Evolutionary conservation across 106 monocot species (phyloP).

Genomic region (Phalaenopsis equestris): DNA sequence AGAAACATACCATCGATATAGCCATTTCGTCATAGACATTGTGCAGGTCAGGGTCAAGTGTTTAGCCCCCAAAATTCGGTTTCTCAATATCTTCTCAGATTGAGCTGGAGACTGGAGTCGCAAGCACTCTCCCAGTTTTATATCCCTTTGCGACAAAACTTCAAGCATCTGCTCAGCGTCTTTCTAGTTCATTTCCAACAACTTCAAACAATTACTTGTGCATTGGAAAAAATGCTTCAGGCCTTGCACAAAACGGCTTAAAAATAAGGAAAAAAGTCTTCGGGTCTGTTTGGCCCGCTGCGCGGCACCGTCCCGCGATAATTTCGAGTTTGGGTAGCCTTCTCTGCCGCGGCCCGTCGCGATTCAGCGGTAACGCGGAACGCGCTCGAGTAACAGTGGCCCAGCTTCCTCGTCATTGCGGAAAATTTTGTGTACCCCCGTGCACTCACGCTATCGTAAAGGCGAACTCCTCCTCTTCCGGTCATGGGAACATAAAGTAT

Average conservation of each 20-base stretch:
- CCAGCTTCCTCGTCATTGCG: too few relatives aligned
- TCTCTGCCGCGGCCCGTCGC: too few relatives aligned
- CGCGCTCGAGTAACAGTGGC: too few relatives aligned
- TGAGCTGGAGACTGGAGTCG: slow-evolving; percentile 21
- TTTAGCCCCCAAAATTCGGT: slow-evolving; percentile 14
- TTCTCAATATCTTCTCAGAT: slow-evolving; percentile 36
- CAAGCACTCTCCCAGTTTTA: not conserved
- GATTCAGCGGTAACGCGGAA: too few relatives aligned
- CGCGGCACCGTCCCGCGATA: too few relatives aligned
- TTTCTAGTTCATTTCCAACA: slow-evolving; percentile 21
- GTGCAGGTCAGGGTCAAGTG: not conserved
- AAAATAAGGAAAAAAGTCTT: slow-evolving; percentile 47
- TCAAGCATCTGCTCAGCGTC: slow-evolving; percentile 26
- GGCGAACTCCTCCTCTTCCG: too few relatives aligned
- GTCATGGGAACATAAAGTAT: too few relatives aligned
- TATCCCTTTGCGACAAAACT: slow-evolving; percentile 9
- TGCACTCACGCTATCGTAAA: too few relatives aligned
- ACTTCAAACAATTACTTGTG: slow-evolving; percentile 41
- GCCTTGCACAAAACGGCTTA: slow-evolving; percentile 49
- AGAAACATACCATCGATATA: not conserved
- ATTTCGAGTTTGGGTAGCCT: too few relatives aligned
- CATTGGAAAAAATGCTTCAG: slow-evolving; percentile 62
- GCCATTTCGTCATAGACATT: not conserved
- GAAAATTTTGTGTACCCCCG: too few relatives aligned
- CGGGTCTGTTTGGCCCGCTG: not conserved